phyloP scores from a whole-genome alignment of 441 rosid genomes.

The Adansonia madagascariensis region DNA sequence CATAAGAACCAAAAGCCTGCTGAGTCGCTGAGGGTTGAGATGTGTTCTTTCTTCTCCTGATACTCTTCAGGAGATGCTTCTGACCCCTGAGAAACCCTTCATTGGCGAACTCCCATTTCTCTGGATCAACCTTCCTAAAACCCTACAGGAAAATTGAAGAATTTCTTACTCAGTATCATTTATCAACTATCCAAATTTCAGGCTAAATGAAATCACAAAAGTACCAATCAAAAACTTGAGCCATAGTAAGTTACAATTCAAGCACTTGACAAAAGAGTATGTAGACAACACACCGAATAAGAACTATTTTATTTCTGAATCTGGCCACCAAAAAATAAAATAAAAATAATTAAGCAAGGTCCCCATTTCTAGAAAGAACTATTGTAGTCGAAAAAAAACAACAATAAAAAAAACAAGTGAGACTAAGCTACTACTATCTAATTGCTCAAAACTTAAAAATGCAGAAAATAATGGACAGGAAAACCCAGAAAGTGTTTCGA shows the following conservation, averaged over 20 bases:
- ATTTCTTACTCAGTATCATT: background rate
- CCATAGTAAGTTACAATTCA: background rate
- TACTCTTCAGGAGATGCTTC: slow-evolving; percentile 64
- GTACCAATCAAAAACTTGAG: background rate
- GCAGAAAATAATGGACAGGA: background rate
- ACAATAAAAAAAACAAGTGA: background rate
- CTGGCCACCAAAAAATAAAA: background rate
- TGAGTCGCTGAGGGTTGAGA: slow-evolving; percentile 33
- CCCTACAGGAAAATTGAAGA: slow-evolving; percentile 49
- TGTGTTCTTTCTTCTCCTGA: slow-evolving; percentile 57
- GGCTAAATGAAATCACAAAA: background rate
- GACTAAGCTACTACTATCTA: background rate
- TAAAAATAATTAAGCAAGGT: slow-evolving; percentile 17
- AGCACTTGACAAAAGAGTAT: background rate
- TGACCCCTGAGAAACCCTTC: slow-evolving; percentile 78
- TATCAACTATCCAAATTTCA: background rate
- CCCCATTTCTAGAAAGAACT: slow-evolving; percentile 31
- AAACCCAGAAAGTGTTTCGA: background rate
- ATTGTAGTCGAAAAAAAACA: background rate
- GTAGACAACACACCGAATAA: background rate
- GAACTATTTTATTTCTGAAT: slow-evolving; percentile 11
- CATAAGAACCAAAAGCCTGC: slow-evolving; percentile 45
- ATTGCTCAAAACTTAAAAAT: background rate
- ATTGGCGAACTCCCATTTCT: slow-evolving; percentile 82
- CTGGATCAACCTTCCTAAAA: slow-evolving; percentile 82